phyloP scores from a whole-genome alignment of 2,329 filamentous ascomycete species.

The Ceratocystis huliohia region DNA sequence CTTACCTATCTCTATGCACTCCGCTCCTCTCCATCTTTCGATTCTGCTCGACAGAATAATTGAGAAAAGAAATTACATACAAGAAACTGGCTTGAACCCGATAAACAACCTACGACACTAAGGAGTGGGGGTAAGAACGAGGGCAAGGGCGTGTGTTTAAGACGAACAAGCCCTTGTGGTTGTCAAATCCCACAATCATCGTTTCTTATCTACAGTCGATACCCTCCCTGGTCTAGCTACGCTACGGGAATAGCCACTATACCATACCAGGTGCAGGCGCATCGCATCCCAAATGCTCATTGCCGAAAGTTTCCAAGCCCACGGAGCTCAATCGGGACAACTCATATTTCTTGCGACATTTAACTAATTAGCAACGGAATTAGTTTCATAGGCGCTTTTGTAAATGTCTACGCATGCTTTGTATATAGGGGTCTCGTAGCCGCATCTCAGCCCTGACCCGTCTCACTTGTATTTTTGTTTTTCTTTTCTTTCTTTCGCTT shows the following conservation, averaged over 20 bases:
- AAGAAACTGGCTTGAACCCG: not conserved
- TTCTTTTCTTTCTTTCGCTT: not conserved
- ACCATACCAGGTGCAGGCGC: constrained; percentile 5
- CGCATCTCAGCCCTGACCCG: not conserved
- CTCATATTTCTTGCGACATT: not conserved
- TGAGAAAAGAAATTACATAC: not conserved
- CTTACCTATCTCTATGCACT: not conserved
- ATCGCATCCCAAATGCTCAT: not conserved
- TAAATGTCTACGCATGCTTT: not conserved
- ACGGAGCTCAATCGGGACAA: constrained; percentile 12
- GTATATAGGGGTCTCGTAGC: not conserved
- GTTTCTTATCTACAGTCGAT: constrained; percentile 9
- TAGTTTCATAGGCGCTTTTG: not conserved
- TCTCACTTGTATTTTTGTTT: not conserved
- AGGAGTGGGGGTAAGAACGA: not conserved
- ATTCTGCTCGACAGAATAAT: not conserved
- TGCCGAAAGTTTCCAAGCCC: not conserved
- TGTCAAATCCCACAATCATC: constrained; percentile 4
- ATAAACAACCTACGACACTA: not conserved
- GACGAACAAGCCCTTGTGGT: not conserved
- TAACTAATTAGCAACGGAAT: not conserved
- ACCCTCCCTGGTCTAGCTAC: not conserved
- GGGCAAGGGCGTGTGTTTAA: not conserved
- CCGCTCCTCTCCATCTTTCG: no score
- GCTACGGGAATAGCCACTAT: constrained; percentile 1